Percentiles rank a stretch among this genome's conserved stretches.
phyloP scores from a whole-genome alignment of 352 stramenopile species.

The Phytophthora rubi region DNA sequence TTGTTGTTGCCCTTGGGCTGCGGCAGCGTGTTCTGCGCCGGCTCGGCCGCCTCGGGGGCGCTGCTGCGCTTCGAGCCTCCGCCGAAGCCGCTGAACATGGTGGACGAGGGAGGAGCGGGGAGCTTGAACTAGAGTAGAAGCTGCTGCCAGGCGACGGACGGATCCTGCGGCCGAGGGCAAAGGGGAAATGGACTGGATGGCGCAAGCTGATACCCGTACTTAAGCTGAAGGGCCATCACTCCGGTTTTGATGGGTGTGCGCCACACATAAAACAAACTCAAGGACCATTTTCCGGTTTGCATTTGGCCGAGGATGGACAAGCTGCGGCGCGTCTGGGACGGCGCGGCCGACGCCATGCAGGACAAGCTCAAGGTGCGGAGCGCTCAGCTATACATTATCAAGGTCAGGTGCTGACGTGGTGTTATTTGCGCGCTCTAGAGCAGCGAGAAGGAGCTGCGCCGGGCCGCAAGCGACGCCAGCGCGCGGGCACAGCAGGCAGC shows the following conservation, averaged over 20 bases:
- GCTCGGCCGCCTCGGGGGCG: conserved; percentile 31
- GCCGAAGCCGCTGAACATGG: conserved; percentile 78
- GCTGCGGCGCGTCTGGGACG: conserved; percentile 26
- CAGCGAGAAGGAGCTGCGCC: conserved; percentile 22
- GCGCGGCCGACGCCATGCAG: conserved; percentile 32
- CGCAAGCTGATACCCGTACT: conserved; percentile 39
- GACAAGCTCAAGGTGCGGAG: conserved; percentile 34
- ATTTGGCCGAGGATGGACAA: conserved; percentile 28
- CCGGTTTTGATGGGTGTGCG: conserved; percentile 11
- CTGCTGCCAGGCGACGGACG: neutral
- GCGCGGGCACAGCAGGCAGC: conserved; percentile 10
- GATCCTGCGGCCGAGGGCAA: conserved; percentile 24
- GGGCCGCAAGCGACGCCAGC: conserved; percentile 21
- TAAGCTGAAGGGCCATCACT: conserved; percentile 25
- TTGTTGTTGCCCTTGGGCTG: conserved; percentile 26
- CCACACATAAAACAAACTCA: conserved; percentile 10
- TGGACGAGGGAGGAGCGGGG: conserved; percentile 6
- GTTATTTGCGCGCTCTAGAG: conserved; percentile 7
- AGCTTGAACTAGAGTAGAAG: conserved; percentile 8
- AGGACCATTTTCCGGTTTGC: conserved; percentile 2
- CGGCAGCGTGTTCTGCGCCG: conserved; percentile 44
- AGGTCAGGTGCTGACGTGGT: conserved; percentile 1
- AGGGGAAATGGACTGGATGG: conserved; percentile 37
- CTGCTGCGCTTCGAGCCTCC: conserved; percentile 43
- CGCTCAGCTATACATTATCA: neutral